Evolutionary conservation across 768 basidiomycete genomes (phyloP).

Genomic region (Lentinula boryana): DNA sequence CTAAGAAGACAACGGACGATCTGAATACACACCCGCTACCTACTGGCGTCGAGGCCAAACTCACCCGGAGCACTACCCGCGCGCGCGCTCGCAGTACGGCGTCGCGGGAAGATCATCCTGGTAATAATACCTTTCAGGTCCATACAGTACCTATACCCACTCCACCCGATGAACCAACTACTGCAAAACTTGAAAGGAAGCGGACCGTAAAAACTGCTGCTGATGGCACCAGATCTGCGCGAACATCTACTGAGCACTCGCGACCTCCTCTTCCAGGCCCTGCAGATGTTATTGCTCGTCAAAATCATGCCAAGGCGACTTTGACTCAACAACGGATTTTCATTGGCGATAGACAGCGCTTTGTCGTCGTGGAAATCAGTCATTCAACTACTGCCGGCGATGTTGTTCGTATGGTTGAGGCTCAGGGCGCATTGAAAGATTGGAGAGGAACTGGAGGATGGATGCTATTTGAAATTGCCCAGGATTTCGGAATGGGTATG

Average conservation of each 20-base stretch:
- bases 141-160: neutral
- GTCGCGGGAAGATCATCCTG: neutral
- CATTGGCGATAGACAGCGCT: conserved; percentile 70
- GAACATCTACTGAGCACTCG: conserved; percentile 15
- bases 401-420: conserved; percentile 59
- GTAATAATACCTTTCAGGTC: neutral
- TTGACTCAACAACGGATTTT: conserved; percentile 66
- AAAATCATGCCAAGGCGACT: neutral
- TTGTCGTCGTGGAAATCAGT: conserved; percentile 67
- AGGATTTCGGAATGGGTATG: conserved; percentile 91
- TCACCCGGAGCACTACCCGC: conserved; percentile 32
- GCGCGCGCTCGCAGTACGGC: conserved; percentile 15
- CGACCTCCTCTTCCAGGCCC: conserved; percentile 29
- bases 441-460: conserved; percentile 61
- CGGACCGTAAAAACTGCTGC: conserved; percentile 8
- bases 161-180: neutral
- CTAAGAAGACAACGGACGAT: neutral
- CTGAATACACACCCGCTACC: conserved; percentile 22
- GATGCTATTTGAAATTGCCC: conserved; percentile 88
- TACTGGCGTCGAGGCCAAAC: conserved; percentile 21
- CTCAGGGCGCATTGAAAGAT: conserved; percentile 60
- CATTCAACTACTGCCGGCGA: conserved; percentile 67
- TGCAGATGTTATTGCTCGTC: conserved; percentile 23
- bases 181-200: neutral
- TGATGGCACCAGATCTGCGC: conserved; percentile 12